Base-by-base conservation (phyloP, 192 early-diverging fungal genomes). In the Glomus cerebriforme region DNA sequence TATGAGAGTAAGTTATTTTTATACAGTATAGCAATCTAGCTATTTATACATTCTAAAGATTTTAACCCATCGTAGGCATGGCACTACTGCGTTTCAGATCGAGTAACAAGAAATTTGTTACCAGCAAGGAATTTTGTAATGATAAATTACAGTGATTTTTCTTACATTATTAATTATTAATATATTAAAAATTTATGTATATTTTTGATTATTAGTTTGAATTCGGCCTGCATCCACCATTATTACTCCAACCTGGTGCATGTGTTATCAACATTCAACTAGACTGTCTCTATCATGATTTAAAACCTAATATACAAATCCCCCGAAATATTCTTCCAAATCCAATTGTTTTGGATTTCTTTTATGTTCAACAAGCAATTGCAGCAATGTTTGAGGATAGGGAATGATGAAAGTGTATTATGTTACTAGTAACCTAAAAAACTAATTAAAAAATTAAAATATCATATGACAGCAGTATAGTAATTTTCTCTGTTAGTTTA, bases 1-100 rank as follows among this genome's bases (percentile, higher is more conserved):
- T 54, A 75, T 60, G 58, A 49, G 8, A 39, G 59, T 75, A 75
- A 75, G 34, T 75, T 59, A 75, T 75, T 59, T 22, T 60, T 75
- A 17, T 60, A 59, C 15, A 62, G 58, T 62, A 54, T 31, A 31
- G 5, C 59, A 59, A 59, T 75, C 58, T 75, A 59, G 73, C 34
- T 62, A 59, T 24, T 75, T 26, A 59, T 35, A 31, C 19, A 75
- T 75, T 75, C 73, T 75, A 75, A 75, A 60, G 58, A 60, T 45
- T 45, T 60, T 74, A 74, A 75, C 59, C 59, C 59, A 8, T 59
- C 59, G 54, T 32, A 74, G 54, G 73, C 73, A 13, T 74, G 73
- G 58, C 73, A 58, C 34, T 74, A 59, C 59, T 74, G 73, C 34
- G 58, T 24, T 29, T 34, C 29, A 1, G 54, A 60, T 54, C 59